These are phyloP conservation scores for Annona squamosa DNA, from an alignment of 164 flowering plant genomes.

Conservation along the genomic window DNA sequence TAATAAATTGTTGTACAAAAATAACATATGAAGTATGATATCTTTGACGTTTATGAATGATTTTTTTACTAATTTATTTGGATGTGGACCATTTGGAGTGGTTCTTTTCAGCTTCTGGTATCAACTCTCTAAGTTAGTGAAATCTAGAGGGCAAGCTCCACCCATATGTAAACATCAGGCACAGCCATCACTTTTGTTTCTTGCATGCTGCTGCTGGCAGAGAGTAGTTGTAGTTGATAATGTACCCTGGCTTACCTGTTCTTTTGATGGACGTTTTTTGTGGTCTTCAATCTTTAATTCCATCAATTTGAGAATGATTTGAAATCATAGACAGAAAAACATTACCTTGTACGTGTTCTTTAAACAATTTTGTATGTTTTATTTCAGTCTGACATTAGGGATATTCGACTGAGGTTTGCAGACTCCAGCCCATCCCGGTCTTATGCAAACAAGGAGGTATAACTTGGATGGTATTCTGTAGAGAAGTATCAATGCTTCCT, in stretches of 20 bases:
- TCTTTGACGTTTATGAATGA: no score
- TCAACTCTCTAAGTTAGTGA: background rate
- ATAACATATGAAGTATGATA: no score
- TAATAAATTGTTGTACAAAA: no score
- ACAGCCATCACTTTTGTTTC: background rate
- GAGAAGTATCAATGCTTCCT: background rate
- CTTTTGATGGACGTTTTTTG: background rate
- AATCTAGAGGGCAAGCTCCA: background rate
- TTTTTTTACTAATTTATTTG: no score
- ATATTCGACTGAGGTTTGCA: conserved; percentile 64
- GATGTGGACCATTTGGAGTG: no score
- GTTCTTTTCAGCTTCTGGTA: no score
- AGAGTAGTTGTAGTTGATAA: background rate
- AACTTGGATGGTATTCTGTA: background rate
- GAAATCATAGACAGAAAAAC: background rate
- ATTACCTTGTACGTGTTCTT: background rate
- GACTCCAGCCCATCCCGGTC: conserved; percentile 58
- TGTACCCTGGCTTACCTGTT: background rate
- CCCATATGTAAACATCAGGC: background rate
- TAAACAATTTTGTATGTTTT: conserved; percentile 7
- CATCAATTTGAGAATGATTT: background rate
- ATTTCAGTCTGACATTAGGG: conserved; percentile 55
- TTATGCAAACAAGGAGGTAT: conserved; percentile 65
- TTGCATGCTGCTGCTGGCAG: background rate
- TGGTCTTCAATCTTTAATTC: background rate